Conservation (phyloP, 2,329 filamentous ascomycete genomes). For the Blastomyces silverae region DNA sequence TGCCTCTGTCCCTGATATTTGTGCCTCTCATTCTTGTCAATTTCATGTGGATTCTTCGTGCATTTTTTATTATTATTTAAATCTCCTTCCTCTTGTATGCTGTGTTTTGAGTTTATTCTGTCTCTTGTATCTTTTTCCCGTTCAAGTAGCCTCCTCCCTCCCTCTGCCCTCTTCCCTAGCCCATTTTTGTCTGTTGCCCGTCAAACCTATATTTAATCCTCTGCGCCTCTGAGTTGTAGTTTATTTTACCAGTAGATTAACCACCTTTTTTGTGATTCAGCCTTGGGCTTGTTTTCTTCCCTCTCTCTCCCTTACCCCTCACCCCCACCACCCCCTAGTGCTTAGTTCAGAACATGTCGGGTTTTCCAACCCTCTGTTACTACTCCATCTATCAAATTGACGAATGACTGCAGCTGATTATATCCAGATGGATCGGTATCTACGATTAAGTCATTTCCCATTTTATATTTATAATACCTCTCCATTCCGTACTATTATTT, state of each 20-base stretch:
- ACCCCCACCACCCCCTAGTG: not conserved
- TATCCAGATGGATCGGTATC: not conserved
- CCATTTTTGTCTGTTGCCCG: not conserved
- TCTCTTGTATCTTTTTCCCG: not conserved
- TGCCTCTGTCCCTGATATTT: not conserved
- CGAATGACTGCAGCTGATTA: not conserved
- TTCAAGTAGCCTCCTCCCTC: not conserved
- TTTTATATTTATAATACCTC: too few species aligned
- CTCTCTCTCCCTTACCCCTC: not conserved
- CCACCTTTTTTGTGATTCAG: not conserved
- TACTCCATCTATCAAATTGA: slow-evolving; percentile 5
- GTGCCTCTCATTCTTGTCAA: not conserved
- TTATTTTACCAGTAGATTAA: not conserved
- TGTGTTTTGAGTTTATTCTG: not conserved
- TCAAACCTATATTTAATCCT: not conserved
- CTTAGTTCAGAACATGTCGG: not conserved
- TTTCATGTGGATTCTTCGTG: slow-evolving; percentile 8
- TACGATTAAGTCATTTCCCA: not conserved
- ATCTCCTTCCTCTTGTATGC: not conserved
- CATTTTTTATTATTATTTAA: not conserved
- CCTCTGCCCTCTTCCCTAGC: not conserved
- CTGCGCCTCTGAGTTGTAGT: not conserved
- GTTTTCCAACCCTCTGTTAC: not conserved
- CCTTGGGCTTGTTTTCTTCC: not conserved
- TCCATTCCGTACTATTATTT: not conserved